Evolutionary conservation across 1,284 basidiomycete species (phyloP).

Genomic region (Rugosomyces carneus): DNA sequence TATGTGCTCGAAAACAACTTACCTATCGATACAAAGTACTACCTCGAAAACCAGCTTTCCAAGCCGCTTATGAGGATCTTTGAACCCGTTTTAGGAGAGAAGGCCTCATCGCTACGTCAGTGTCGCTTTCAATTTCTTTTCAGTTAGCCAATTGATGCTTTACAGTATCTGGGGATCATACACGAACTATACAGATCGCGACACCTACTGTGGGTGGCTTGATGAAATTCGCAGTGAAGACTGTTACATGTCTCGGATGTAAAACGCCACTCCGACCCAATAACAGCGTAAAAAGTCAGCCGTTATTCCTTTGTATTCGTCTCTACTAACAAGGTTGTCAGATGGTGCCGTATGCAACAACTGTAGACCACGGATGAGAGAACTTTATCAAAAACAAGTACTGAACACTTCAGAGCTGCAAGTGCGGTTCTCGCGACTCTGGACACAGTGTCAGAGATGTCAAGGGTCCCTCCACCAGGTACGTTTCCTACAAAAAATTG

Average conservation of each 20-base stretch:
- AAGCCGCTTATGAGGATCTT: slow-evolving; percentile 96
- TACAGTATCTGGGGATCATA: slow-evolving; percentile 89
- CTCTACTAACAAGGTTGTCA: slow-evolving; percentile 26
- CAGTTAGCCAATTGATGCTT: background rate
- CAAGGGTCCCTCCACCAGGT: slow-evolving; percentile 95
- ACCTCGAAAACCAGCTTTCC: slow-evolving; percentile 93
- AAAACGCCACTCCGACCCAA: slow-evolving; percentile 77
- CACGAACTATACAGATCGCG: slow-evolving; percentile 87
- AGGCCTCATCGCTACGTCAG: slow-evolving; percentile 77
- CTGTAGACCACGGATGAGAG: slow-evolving; percentile 77
- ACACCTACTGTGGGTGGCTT: slow-evolving; percentile 91
- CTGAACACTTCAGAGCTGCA: slow-evolving; percentile 71
- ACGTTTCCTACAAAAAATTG: slow-evolving; percentile 12
- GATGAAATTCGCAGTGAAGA: slow-evolving; percentile 97
- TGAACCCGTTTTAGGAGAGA: slow-evolving; percentile 93
- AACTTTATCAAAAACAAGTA: slow-evolving; percentile 89
- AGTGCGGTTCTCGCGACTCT: slow-evolving; percentile 86
- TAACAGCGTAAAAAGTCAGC: slow-evolving; percentile 64
- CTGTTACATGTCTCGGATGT: slow-evolving; percentile 88
- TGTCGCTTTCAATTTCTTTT: slow-evolving; percentile 12
- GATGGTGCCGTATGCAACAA: slow-evolving; percentile 92
- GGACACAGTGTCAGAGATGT: slow-evolving; percentile 96
- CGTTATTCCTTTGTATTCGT: background rate
- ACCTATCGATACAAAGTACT: slow-evolving; percentile 95
- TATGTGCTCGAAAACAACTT: slow-evolving; percentile 96